These are phyloP conservation scores for Mortierella sp. DNA, from an alignment of 371 early-diverging fungal genomes.

Conservation along the genomic window DNA sequence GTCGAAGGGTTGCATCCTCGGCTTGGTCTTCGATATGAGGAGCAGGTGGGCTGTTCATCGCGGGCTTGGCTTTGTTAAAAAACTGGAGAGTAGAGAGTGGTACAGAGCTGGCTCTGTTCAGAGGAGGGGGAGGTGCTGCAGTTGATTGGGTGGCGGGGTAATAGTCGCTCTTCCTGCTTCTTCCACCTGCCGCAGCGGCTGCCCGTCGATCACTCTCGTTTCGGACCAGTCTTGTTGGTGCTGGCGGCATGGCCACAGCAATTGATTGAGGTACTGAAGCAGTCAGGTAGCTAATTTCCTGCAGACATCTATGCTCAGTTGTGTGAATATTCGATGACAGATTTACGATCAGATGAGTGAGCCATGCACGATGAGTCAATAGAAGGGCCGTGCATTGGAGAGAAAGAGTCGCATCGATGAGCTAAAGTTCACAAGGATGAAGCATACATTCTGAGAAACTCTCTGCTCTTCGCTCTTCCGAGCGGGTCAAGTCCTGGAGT, in stretches of 20 bases:
- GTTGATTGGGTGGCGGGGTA: conserved; percentile 25
- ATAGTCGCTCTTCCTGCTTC: conserved; percentile 48
- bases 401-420: neutral
- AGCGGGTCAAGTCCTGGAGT: conserved; percentile 45
- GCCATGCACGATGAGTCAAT: neutral
- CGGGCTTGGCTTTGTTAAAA: conserved; percentile 22
- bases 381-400: neutral
- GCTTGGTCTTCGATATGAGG: conserved; percentile 22
- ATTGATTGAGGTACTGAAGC: conserved; percentile 48
- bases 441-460: conserved; percentile 84
- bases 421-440: conserved; percentile 3
- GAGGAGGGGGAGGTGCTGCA: conserved; percentile 35
- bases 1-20: conserved; percentile 45
- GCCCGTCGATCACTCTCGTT: conserved; percentile 36
- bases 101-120: conserved; percentile 46
- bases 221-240: conserved; percentile 36
- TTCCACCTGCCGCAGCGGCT: conserved; percentile 28
- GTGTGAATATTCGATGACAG: neutral
- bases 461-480: conserved; percentile 72
- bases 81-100: conserved; percentile 39
- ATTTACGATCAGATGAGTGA: neutral
- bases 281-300: conserved; percentile 76
- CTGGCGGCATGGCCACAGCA: conserved; percentile 36
- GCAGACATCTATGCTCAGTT: conserved; percentile 64
- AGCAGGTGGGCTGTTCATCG: conserved; percentile 12